Base-by-base conservation (phyloP, 495 filamentous ascomycete genomes). In the Tuber umbilicatum region DNA sequence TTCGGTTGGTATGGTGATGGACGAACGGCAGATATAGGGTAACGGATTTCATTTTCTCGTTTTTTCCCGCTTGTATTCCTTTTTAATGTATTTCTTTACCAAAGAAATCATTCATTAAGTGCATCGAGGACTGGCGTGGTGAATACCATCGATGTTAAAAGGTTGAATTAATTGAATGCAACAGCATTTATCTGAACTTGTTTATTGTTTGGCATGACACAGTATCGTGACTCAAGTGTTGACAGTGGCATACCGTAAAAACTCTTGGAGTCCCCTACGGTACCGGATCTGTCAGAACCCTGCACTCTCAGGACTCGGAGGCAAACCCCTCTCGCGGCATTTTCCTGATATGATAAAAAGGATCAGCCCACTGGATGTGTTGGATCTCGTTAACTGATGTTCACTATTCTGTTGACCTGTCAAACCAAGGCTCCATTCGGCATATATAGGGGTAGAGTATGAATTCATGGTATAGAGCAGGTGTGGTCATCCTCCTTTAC, bases 1-100 rank as follows among this genome's bases (percentile, higher is more conserved):
- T 70, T 78, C 77, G 72, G 71, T 78, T 70, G 68, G 72, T 64
- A 60, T 2, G 76, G 77, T 45, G 77, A 75, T 73, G 77, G 78
- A 79, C 68, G 42, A 74, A 71, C 76, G 68, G 74, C 78, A 76
- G 69, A 79, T 79, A 78, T 78, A 79, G 71, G 77, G 77, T 79
- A 78, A 71, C 76, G 75, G 75, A 79, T 78, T 69, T 23, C 74
- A 78, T 79, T 40, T 71, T 74, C 78, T 69, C 40, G n/a, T 79
- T 39, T 68, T 70, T 50, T 31, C 40, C 70, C 71, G 23, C 69
- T 5, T 69, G 21, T 64, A 74, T 69, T 75, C n/a, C 74, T 64
- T 71, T 23, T n/a, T 31, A 64, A 64, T 64, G 55, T 64, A 64
- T 64, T 35, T 64, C 55, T 64, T 55, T 5, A 7, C 55, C 27